These are phyloP conservation scores for Passiflora organensis DNA, from an alignment of 345 rosid genomes.

Conservation along the genomic window DNA sequence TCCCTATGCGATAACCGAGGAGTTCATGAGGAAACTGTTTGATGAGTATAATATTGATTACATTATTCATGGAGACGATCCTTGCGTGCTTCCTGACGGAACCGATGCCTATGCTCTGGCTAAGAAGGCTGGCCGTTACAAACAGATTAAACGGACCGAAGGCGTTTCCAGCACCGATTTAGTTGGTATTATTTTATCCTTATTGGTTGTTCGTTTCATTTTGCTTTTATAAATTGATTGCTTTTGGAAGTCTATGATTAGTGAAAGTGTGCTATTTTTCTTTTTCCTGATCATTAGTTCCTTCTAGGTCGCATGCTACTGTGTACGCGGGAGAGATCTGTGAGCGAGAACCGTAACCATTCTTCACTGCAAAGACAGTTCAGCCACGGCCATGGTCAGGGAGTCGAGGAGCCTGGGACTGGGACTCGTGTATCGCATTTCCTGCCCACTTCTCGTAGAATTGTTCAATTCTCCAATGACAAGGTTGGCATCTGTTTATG, in stretches of 20 bases:
- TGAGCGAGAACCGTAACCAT: constrained; percentile 44
- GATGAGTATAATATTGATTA: constrained; percentile 61
- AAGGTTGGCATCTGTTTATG: constrained; percentile 27
- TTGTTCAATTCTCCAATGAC: constrained; percentile 74
- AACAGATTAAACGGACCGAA: constrained; percentile 79
- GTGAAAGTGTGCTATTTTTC: neutral
- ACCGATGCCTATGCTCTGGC: constrained; percentile 73
- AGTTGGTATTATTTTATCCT: constrained; percentile 40
- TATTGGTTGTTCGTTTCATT: neutral
- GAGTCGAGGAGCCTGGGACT: constrained; percentile 47
- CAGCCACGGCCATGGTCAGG: constrained; percentile 55
- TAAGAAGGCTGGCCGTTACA: constrained; percentile 71
- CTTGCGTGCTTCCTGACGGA: constrained; percentile 77
- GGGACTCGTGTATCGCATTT: constrained; percentile 69
- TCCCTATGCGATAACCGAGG: constrained; percentile 68
- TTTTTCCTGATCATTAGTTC: too few species aligned
- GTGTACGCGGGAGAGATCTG: constrained; percentile 64
- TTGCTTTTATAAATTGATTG: neutral
- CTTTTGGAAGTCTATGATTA: too few species aligned
- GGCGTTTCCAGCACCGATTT: constrained; percentile 82
- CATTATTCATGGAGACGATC: constrained; percentile 75
- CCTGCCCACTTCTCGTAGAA: constrained; percentile 71
- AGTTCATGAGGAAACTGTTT: constrained; percentile 64
- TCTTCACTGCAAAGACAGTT: constrained; percentile 72
- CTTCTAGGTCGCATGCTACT: constrained; percentile 79